Evolutionary conservation across 208 protist species (phyloP), one percentile per base, ranked within the genome.

Genomic region (Trypanosoma platydactyli): DNA sequence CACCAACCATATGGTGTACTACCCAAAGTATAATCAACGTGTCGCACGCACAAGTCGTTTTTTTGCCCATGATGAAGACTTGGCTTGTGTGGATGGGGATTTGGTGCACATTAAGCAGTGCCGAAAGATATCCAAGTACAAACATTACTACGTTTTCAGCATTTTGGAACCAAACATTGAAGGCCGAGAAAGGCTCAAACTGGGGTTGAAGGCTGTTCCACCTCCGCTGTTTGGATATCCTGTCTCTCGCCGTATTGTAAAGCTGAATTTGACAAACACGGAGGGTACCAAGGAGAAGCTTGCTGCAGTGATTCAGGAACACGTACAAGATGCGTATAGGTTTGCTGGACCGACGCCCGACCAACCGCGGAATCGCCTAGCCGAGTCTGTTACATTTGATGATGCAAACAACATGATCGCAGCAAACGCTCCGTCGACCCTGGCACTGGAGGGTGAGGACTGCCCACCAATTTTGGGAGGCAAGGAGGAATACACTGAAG

Each of bases 101-200:
- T 66, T 97, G 44, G 91, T 97, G 44, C 91, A 97, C 80, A 95
- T 97, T 53, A 97, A 97, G 64, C 91, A 92, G 71, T 94, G 79
- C 49, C 73, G 91, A 40, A 97, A 97, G 68, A 94, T 97, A 62
- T 92, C 86, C 7, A 97, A 97, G 71, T 97, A 97, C 77, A 97
- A 97, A 71, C 91, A 97, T 77, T 97, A 95, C 77, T 97, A 95
- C 79, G 87, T 97, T 22, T 97, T 97, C 73, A 94, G 88, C 65
- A 95, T 97, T 61, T 60, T 97, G 24, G 88, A 97, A 74, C 89
- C 91, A 46, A 97, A 97, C 50, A 79, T 97, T 71, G 91, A 97
- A 68, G 91, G 91, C 1, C 80, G 91, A 13, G 91, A 97, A 72
- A 76, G 91, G 20, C 83, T 97, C 24, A 97, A 97, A 64, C 77